A percentile compares a stretch with the other conserved stretches of the same genome.
Conservation (phyloP, 1,139 yeast genomes). For the Tardiomyces digboiensis region DNA sequence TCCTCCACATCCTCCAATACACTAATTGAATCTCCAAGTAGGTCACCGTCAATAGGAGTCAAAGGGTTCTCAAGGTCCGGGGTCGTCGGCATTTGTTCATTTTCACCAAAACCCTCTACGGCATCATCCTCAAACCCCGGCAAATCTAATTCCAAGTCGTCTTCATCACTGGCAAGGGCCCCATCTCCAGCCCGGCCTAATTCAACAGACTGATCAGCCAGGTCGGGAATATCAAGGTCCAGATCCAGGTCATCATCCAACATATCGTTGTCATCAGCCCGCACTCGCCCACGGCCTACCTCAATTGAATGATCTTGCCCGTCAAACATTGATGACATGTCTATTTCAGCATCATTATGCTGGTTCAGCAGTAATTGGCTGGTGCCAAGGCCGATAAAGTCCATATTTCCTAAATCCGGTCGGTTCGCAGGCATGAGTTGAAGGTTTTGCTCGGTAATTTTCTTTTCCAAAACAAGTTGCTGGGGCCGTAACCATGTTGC, state of each 20-base stretch:
- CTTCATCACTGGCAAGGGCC: conserved; percentile 13
- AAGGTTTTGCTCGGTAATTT: conserved; percentile 70
- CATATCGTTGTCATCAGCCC: conserved; percentile 10
- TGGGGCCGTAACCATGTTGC: conserved; percentile 42
- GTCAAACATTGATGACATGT: conserved; percentile 11
- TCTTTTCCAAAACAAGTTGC: conserved; percentile 58
- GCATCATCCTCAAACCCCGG: not conserved
- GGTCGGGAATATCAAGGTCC: not conserved
- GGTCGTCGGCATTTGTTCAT: conserved; percentile 3
- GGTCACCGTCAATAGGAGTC: conserved; percentile 12
- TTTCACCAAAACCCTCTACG: not conserved
- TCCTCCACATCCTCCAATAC: not conserved
- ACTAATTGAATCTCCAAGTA: conserved; percentile 6
- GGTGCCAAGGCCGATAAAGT: not conserved
- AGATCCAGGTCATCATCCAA: conserved; percentile 9
- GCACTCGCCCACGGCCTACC: conserved; percentile 11
- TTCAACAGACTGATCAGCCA: not conserved
- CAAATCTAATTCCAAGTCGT: conserved; percentile 23
- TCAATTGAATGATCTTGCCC: conserved; percentile 20
- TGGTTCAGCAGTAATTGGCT: not conserved
- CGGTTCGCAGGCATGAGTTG: conserved; percentile 24
- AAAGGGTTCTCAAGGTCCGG: conserved; percentile 7
- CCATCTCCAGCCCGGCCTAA: conserved; percentile 2
- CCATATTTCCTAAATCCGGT: conserved; percentile 2
- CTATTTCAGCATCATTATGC: conserved; percentile 3